Base-by-base conservation (phyloP, 2,329 filamentous ascomycete species). In the Hypoxylon sp. region DNA sequence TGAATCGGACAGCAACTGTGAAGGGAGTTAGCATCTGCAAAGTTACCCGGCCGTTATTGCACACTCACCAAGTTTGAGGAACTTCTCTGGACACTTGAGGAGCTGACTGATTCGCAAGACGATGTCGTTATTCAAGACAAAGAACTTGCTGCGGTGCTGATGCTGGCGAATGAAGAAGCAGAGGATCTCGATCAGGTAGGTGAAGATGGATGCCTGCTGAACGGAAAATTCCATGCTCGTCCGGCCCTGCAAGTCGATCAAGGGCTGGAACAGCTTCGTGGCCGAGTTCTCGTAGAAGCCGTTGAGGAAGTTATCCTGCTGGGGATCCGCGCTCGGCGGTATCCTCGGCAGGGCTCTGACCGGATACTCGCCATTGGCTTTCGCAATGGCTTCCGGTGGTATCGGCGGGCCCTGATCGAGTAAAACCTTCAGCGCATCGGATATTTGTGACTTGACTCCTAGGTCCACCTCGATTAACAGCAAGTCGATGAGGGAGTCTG, bases 141-240 rank as follows among this genome's bases (percentile, higher is more conserved):
- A 97, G 69, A 88, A 90, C 74, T 96, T 95, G 78, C 89, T 93
- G 67, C 92, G 87, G 69, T 91, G 88, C 35, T 89, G 84, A 75
- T 98, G 94, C 70, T 96, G 91, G 35, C 93, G 88, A 63, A 97
- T 88, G 73, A 97, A 97, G 78, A 96, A 98, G 72, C 90, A 93
- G 47, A 98, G 82, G 23, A 97, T 91, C 72, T 99, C 95, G 51
- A 97, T 89, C 47, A 99, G 80, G 72, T 97, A 95, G 17, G 88
- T 88, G 74, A 93, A 96, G 62, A 98, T 83, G n/a, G 91, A 91
- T 21, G 95, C 91, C 73, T 97, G 89, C 68, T 95, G 88, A 50
- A 92, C 89, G 20, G 84, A 84, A 64, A 98, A 88, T 60, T 87
- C 81, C 77, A 90, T 83, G 67, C 91, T 85, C 35, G 82, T 74